Percentiles rank a stretch among this genome's conserved stretches.
phyloP scores from a whole-genome alignment of 495 filamentous ascomycete species.

The Talaromyces ruber region DNA sequence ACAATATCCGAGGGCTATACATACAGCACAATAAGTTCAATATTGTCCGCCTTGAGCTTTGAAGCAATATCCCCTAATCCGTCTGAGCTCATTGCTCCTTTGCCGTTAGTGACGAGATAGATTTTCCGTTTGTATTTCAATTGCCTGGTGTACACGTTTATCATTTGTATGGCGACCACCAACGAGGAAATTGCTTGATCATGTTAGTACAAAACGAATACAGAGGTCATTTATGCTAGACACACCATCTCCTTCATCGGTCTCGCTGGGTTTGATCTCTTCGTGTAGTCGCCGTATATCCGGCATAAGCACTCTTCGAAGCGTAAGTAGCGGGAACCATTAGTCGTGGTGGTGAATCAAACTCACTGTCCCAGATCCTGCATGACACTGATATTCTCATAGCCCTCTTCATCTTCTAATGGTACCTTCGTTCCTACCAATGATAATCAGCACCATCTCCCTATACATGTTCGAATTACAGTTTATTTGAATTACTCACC shows the following conservation, averaged over 20 bases:
- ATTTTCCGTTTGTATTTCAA: conserved; percentile 84
- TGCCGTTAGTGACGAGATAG: conserved; percentile 75
- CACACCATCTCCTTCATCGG: conserved; percentile 67
- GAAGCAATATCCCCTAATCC: conserved; percentile 55
- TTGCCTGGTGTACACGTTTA: conserved; percentile 70
- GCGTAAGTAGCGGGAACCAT: neutral
- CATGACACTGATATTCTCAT: conserved; percentile 69
- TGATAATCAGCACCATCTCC: neutral
- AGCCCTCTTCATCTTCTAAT: conserved; percentile 53
- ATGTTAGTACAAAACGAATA: conserved; percentile 10
- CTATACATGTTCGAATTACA: neutral
- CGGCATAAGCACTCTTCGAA: conserved; percentile 54
- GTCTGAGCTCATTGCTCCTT: conserved; percentile 55
- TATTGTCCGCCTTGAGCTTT: conserved; percentile 64
- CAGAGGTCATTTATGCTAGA: conserved; percentile 4
- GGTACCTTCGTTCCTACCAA: conserved; percentile 57
- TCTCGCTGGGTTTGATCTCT: conserved; percentile 54
- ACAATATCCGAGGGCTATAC: conserved; percentile 16
- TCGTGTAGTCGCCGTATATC: conserved; percentile 56
- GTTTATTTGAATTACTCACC: conserved; percentile 24
- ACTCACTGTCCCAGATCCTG: conserved; percentile 59
- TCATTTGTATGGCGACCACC: conserved; percentile 80
- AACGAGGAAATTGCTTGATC: conserved; percentile 64
- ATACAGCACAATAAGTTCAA: conserved; percentile 74
- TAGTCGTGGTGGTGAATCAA: neutral